These are phyloP conservation scores for Verticillium dahliae DNA, from an alignment of 2,329 filamentous ascomycete species.

Conservation along the genomic window DNA sequence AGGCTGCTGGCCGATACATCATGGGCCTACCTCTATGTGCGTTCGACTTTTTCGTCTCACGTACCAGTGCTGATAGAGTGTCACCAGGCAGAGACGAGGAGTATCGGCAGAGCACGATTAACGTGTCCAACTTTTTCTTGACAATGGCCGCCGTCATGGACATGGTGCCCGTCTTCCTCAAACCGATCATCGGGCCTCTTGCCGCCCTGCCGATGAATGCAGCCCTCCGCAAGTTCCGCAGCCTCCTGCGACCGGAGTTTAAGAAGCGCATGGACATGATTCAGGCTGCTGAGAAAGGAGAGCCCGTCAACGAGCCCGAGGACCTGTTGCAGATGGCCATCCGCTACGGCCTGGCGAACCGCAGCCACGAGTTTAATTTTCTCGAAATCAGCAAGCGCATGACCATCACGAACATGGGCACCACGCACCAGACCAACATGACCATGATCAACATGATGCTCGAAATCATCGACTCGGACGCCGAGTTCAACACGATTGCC, in stretches of 20 bases:
- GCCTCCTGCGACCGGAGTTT: slow-evolving; percentile 17
- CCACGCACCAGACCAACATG: slow-evolving; percentile 32
- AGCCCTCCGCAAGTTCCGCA: slow-evolving; percentile 18
- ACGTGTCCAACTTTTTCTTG: slow-evolving; percentile 24
- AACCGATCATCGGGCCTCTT: slow-evolving; percentile 21
- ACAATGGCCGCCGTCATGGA: slow-evolving; percentile 23
- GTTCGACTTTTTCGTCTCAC: slow-evolving; percentile 4
- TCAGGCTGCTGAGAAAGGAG: slow-evolving; percentile 4
- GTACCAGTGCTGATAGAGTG: not conserved
- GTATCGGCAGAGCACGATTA: slow-evolving; percentile 21
- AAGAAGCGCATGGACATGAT: slow-evolving; percentile 16
- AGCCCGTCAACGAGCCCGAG: slow-evolving; percentile 18
- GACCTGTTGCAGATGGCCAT: slow-evolving; percentile 37
- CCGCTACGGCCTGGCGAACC: slow-evolving; percentile 27
- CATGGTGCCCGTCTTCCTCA: slow-evolving; percentile 21
- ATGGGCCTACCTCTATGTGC: slow-evolving; percentile 24
- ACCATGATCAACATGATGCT: slow-evolving; percentile 31
- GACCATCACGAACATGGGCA: slow-evolving; percentile 25
- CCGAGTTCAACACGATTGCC: slow-evolving; percentile 27
- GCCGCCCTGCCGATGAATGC: slow-evolving; percentile 14
- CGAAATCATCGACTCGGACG: slow-evolving; percentile 26
- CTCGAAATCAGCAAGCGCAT: slow-evolving; percentile 23
- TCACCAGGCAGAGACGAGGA: slow-evolving; percentile 22
- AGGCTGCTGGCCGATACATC: slow-evolving; percentile 22
- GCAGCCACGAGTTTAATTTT: slow-evolving; percentile 26